Evolutionary conservation across 768 basidiomycete species (phyloP), one percentile per base, ranked within the genome.

Genomic region (Tricholoma bakamatsutake): DNA sequence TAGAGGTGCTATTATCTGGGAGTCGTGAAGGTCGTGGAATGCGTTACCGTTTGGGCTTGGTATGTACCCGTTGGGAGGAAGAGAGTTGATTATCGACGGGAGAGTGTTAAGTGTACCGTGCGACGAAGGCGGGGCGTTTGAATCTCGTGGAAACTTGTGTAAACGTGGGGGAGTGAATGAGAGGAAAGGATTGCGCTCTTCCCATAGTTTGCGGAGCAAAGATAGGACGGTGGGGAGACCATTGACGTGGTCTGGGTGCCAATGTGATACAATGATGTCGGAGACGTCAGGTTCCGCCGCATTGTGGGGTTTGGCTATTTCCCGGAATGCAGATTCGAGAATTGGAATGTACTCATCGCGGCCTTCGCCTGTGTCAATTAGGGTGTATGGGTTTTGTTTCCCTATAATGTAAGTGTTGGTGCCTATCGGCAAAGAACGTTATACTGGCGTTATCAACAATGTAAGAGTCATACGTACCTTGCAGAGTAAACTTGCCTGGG

Each of bases 331-430:
- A 12, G 77, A 73, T 57, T 82, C 75, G 39, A 96, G 84, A 48
- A 83, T 55, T 9, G 87, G 79, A 15, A 83, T 78, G 67, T 94
- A 96, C 45, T 77, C 76, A 0, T 79, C 76, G 13, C 74, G 73
- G 2, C 90, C 91, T 68, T 94, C 87, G 10, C 84, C 93, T 0
- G 91, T 87, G 70, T 97, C 93, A 57, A 96, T 67, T 49, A 96
- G 84, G 34, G 84, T 81, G 68, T 83, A 92, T 6, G 90, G 90
- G 55, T 83, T 81, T 27, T 72, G 71, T 51, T 72, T 70, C 21
- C 92, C 92, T 45, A 95, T 62, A 58, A 97, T 75, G 65, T 96
- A 97, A 1, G 93, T 94, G 65, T 96, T 94, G 2, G 93, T 96
- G 17, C 93, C 90, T 90, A 53, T 45, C 28, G 17, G 15, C 4